Conservation (phyloP, 1,284 basidiomycete species). For the Ceratobasidium sp. region DNA sequence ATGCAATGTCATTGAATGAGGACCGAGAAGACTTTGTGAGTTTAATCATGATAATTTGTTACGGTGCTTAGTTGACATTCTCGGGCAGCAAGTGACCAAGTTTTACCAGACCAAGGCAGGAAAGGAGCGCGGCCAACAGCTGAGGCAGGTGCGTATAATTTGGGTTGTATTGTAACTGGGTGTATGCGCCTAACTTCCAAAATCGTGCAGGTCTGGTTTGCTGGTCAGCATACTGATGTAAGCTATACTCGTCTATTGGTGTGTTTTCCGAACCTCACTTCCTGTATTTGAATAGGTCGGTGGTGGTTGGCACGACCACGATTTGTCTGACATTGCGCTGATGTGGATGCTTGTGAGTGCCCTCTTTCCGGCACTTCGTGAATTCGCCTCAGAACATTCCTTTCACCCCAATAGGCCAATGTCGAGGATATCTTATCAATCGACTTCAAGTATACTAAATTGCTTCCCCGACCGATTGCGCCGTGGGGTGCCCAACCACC, state of each 20-base stretch:
- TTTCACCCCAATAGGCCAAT: slow-evolving; percentile 61
- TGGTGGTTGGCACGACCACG: slow-evolving; percentile 74
- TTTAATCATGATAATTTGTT: slow-evolving; percentile 29
- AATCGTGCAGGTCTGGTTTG: slow-evolving; percentile 71
- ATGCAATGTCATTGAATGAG: slow-evolving; percentile 76
- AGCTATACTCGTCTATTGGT: slow-evolving; percentile 47
- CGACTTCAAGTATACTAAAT: slow-evolving; percentile 66
- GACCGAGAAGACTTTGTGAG: slow-evolving; percentile 73
- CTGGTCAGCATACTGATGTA: slow-evolving; percentile 74
- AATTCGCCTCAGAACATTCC: slow-evolving; percentile 32
- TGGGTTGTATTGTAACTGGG: not conserved
- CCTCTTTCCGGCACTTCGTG: not conserved
- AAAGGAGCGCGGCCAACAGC: slow-evolving; percentile 65
- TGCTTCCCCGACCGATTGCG: slow-evolving; percentile 65
- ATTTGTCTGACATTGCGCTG: slow-evolving; percentile 73
- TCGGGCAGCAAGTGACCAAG: slow-evolving; percentile 67
- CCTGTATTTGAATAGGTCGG: slow-evolving; percentile 64
- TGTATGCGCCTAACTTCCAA: slow-evolving; percentile 44
- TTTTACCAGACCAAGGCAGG: slow-evolving; percentile 71
- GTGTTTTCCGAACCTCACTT: not conserved
- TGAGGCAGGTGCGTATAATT: slow-evolving; percentile 67
- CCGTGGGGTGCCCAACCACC: slow-evolving; percentile 71
- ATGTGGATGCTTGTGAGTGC: slow-evolving; percentile 67
- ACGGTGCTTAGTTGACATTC: slow-evolving; percentile 19
- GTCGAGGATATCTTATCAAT: slow-evolving; percentile 67